Evolutionary conservation across 768 basidiomycete genomes (phyloP).

Genomic region (Mycena metata): DNA sequence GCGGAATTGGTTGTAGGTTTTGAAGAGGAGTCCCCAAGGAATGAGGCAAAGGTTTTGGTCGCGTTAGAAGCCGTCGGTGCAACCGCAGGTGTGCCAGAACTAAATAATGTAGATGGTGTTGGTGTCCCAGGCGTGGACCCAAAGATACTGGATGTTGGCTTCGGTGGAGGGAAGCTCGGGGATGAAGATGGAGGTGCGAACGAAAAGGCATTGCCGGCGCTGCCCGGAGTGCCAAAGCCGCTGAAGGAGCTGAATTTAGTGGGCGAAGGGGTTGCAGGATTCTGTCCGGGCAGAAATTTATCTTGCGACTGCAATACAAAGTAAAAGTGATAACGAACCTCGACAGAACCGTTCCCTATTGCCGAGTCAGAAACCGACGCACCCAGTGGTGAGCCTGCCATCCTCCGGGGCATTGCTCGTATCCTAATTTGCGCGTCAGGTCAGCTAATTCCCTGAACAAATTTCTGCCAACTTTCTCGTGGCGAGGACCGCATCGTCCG

Average conservation of each 20-base stretch:
- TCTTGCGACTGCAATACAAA: slow-evolving; percentile 4
- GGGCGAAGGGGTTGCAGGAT: background rate
- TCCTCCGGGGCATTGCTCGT: slow-evolving; percentile 69
- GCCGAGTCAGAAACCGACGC: slow-evolving; percentile 39
- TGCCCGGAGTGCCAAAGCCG: slow-evolving; percentile 61
- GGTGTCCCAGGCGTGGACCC: slow-evolving; percentile 27
- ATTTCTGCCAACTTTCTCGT: slow-evolving; percentile 66
- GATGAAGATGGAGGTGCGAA: slow-evolving; percentile 52
- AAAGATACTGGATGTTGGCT: slow-evolving; percentile 30
- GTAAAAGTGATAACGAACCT: slow-evolving; percentile 45
- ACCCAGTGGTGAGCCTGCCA: slow-evolving; percentile 34
- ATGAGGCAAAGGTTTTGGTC: slow-evolving; percentile 66
- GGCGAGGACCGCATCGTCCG: slow-evolving; percentile 69
- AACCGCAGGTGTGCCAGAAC: slow-evolving; percentile 43
- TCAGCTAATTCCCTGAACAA: slow-evolving; percentile 1
- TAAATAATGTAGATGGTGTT: slow-evolving; percentile 37
- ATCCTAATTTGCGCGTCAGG: slow-evolving; percentile 61
- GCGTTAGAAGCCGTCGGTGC: slow-evolving; percentile 58
- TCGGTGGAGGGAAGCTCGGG: slow-evolving; percentile 35
- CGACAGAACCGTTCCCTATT: slow-evolving; percentile 32
- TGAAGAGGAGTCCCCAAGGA: slow-evolving; percentile 47
- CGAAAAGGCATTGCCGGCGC: slow-evolving; percentile 52
- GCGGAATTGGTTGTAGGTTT: slow-evolving; percentile 19
- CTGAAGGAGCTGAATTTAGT: slow-evolving; percentile 66
- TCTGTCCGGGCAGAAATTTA: slow-evolving; percentile 14